Evolutionary conservation across 1,284 basidiomycete species (phyloP), one percentile per base, ranked within the genome.

Genomic region (Fomitopsis pinicola): DNA sequence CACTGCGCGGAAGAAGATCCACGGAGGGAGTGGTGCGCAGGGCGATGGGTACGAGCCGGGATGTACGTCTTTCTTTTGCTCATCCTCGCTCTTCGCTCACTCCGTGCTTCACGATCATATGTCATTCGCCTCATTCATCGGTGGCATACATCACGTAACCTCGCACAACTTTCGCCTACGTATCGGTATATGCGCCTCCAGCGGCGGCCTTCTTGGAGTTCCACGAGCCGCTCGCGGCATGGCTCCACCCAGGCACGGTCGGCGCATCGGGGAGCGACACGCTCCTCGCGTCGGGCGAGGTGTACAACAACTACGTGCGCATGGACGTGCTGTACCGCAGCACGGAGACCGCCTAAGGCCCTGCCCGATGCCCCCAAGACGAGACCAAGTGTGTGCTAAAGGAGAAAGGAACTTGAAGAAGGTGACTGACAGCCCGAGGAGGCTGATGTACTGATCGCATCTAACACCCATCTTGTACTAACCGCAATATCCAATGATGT

Each of bases 121-220:
- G 22, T 22, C 44, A 22, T 59, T 52, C 53, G 54, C 26, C 19
- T 55, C 22, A 1, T 42, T 40, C 42, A 56, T 7, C 53, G 60
- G 53, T 38, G 7, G 15, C 26, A 48, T 30, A 40, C 48, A 17
- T 17, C 26, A 15, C 28, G 15, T 0, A 0, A 4, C 5, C 5
- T 46, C 48, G 9, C n/a, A 1, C 12, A 2, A 15, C 14, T 2
- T 26, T 17, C 26, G 28, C 55, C 52, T 45, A 19, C 26, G 22
- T 58, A 26, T 44, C 8, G 42, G 30, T 50, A n/a, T 26, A 12
- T 26, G 45, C 17, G 5, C 46, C 26, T 46, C 22, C 62, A 88
- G 86, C 82, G 57, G 87, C 86, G 50, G 88, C 82, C 7, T 91
- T 91, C 75, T 74, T 91, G 55, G 89, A 91, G 72, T 90, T 91